Conservation (phyloP, 306 rosid species). For the Gleditsia sinensis region DNA sequence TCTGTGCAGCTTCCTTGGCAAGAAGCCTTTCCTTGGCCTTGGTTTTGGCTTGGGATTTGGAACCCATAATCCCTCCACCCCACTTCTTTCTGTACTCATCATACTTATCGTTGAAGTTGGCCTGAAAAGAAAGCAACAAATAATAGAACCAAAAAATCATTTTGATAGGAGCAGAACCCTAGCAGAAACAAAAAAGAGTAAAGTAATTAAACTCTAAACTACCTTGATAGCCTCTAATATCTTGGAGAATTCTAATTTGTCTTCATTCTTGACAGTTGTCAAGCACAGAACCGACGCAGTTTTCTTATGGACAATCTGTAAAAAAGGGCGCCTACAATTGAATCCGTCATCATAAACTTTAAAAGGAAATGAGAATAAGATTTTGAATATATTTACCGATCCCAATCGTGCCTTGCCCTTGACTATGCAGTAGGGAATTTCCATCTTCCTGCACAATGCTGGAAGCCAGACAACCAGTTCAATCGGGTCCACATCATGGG, state of each 20-base stretch:
- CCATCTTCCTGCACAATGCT: slow-evolving; percentile 64
- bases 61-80: slow-evolving; percentile 68
- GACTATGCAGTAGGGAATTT: slow-evolving; percentile 65
- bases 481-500: slow-evolving; percentile 61
- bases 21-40: slow-evolving; percentile 56
- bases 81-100: slow-evolving; percentile 61
- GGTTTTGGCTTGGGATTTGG: slow-evolving; percentile 63
- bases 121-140: slow-evolving; percentile 27
- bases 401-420: slow-evolving; percentile 62
- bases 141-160: background rate
- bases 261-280: slow-evolving; percentile 63
- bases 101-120: slow-evolving; percentile 63
- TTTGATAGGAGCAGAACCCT: background rate
- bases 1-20: slow-evolving; percentile 63
- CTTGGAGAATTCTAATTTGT: slow-evolving; percentile 56
- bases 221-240: slow-evolving; percentile 61
- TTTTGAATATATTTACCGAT: slow-evolving; percentile 33
- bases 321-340: background rate
- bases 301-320: slow-evolving; percentile 56
- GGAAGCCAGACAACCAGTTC: slow-evolving; percentile 70
- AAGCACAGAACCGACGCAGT: slow-evolving; percentile 61
- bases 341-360: background rate
- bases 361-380: background rate
- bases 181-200: background rate
- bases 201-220: background rate